Evolutionary conservation across 1,284 basidiomycete genomes (phyloP), one percentile per base, ranked within the genome.

Genomic region (Coniferiporia weirii): DNA sequence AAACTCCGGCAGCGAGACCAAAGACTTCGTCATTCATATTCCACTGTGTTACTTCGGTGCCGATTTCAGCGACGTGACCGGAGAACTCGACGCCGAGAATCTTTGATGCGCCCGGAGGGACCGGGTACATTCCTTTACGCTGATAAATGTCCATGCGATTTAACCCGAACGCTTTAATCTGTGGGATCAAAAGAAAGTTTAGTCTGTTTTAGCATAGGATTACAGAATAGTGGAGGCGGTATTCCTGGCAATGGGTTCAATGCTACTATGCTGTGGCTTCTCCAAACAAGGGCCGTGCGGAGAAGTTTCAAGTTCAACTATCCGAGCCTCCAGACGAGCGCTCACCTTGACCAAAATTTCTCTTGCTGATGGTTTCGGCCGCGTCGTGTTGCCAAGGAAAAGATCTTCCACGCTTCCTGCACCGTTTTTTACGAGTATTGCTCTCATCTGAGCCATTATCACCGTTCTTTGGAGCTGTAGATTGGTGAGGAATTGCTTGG

Each of bases 1-100:
- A 66, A 66, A 87, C 85, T 7, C 86, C 87, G 38, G 76, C 79
- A 0, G 84, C 77, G 3, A 98, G 80, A 12, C 95, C 95, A 63
- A 95, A 82, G 1, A 98, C 95, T 70, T 93, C 89, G 64, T 97
- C 91, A 8, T 88, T 90, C 17, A 81, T 71, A 67, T 85, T 81
- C 84, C 84, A 93, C 49, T 75, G 73, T 7, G 73, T 70, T 22
- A 80, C 80, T 22, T 73, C 76, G 19, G 78, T 70, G 1, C 85
- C 89, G 12, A 88, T 65, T 61, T 84, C 77, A 40, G 78, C 76
- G 59, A 96, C 79, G 1, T 71, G 73, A 2, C 94, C 93, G 17
- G 91, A 85, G 72, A 97, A 98, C 72, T 98, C 95, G 57, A 98
- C 93, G 7, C 96, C 95, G 27, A 98, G 79, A 68, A 96, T 88